A percentile compares a stretch with the other conserved stretches of the same genome.
phyloP scores from a whole-genome alignment of 805 yeast species.

The Saccharomycodes ludwigii region DNA sequence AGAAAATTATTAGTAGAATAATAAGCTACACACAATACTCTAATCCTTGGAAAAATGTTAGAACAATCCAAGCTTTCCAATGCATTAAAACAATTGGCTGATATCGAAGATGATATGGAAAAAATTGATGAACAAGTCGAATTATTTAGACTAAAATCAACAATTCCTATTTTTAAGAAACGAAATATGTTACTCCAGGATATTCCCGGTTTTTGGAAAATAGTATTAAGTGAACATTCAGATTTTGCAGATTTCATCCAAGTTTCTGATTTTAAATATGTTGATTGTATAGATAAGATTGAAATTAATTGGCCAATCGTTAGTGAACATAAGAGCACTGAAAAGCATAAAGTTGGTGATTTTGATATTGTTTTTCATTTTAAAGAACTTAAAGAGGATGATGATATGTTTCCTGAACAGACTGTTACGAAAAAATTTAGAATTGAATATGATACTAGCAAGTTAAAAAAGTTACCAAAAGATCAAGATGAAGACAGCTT shows the following conservation, averaged over 20 bases:
- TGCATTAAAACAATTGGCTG: slow-evolving; percentile 39
- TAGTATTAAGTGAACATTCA: slow-evolving; percentile 70
- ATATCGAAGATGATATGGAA: slow-evolving; percentile 46
- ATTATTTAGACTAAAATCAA: slow-evolving; percentile 35
- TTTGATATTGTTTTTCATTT: slow-evolving; percentile 53
- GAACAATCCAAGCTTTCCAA: slow-evolving; percentile 3
- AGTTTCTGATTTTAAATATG: slow-evolving; percentile 62
- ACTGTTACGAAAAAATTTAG: slow-evolving; percentile 48
- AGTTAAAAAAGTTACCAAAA: slow-evolving; percentile 12
- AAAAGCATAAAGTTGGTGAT: slow-evolving; percentile 41
- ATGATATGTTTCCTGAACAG: slow-evolving; percentile 46
- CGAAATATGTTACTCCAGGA: slow-evolving; percentile 40
- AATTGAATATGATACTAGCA: slow-evolving; percentile 20
- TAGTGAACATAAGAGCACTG: slow-evolving; percentile 20
- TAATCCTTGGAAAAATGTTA: no score
- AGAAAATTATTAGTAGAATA: no score
- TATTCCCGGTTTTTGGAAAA: slow-evolving; percentile 78
- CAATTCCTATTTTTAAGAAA: slow-evolving; percentile 44
- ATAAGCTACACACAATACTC: no score
- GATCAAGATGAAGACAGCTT: slow-evolving; percentile 29
- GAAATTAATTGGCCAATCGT: slow-evolving; percentile 39
- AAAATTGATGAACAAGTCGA: slow-evolving; percentile 48
- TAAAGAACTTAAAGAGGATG: slow-evolving; percentile 30
- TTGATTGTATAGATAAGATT: slow-evolving; percentile 56
- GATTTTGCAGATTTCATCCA: slow-evolving; percentile 74